Conservation (phyloP, 2,329 filamentous ascomycete species). For the Aspergillus ibericus region DNA sequence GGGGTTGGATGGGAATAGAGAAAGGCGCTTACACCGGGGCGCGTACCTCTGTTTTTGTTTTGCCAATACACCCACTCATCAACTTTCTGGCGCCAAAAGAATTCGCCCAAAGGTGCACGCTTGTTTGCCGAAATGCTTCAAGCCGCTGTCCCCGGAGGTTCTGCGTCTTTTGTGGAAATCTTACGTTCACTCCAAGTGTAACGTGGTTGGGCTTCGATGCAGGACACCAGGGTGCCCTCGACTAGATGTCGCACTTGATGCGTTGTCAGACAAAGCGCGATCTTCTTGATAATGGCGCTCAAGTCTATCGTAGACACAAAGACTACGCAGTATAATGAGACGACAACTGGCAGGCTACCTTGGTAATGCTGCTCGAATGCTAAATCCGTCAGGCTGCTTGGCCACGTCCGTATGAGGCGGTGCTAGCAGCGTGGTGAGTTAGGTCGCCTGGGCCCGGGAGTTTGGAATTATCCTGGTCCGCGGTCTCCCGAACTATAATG, state of each 20-base stretch:
- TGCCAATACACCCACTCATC: slow-evolving; percentile 10
- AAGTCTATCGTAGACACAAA: slow-evolving; percentile 27
- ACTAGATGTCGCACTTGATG: slow-evolving; percentile 40
- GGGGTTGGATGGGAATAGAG: slow-evolving; percentile 23
- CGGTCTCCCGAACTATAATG: slow-evolving; percentile 18
- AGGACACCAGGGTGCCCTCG: slow-evolving; percentile 39
- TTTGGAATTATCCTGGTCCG: slow-evolving; percentile 16
- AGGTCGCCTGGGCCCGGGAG: slow-evolving; percentile 13
- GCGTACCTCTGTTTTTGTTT: slow-evolving; percentile 35
- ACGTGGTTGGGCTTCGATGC: slow-evolving; percentile 50
- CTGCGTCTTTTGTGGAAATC: slow-evolving; percentile 36
- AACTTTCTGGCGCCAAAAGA: slow-evolving; percentile 12
- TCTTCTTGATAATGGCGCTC: slow-evolving; percentile 30
- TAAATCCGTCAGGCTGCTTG: slow-evolving; percentile 23
- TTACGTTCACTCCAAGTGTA: slow-evolving; percentile 35
- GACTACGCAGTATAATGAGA: slow-evolving; percentile 26
- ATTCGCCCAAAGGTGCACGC: slow-evolving; percentile 16
- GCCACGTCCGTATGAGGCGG: slow-evolving; percentile 31
- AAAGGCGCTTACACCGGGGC: slow-evolving; percentile 24
- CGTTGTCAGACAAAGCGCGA: slow-evolving; percentile 41
- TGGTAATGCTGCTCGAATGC: slow-evolving; percentile 12
- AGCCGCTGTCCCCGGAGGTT: slow-evolving; percentile 27
- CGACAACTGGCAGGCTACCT: slow-evolving; percentile 24
- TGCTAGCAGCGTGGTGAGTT: slow-evolving; percentile 25
- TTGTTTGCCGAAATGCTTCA: slow-evolving; percentile 26